Base-by-base conservation (phyloP, 345 rosid genomes). In the Gossypium thurberi region DNA sequence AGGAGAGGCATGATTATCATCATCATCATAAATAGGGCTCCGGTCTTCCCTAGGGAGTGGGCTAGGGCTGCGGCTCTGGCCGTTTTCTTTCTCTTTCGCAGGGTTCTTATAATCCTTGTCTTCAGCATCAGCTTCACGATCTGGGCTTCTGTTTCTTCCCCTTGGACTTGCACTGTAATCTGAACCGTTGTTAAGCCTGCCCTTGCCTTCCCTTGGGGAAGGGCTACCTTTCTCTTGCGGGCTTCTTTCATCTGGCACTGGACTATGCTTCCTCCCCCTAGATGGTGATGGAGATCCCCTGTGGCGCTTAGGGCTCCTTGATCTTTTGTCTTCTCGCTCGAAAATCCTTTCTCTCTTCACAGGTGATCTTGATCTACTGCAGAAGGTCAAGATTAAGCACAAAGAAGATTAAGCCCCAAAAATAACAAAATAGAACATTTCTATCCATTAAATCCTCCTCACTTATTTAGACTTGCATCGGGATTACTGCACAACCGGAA, bases 291-390 rank as follows among this genome's bases (percentile, higher is more conserved):
- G 44, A 20, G 81, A 79, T 43, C 51, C 64, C 66, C 81, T 74
- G 67, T 48, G 81, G 10, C 75, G 69, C 74, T 77, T 79, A 43
- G 83, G 82, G 79, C 86, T 82, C 84, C 84, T 80, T 52, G 88
- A 55, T 75, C 85, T 80, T 73, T 77, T 85, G 5, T 76, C 84
- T 1, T 51, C 48, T 10, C 75, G 79, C 7, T 84, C 90, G 59
- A 78, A 26, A 71, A 87, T 87, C 26, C 85, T 59, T 25, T 84
- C 92, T 57, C 90, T 85, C 83, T 80, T 90, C 21, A 76, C 83
- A 3, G 89, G 87, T 5, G 96, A 87, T 57, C 87, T 84, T 8
- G 93, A 90, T 62, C 89, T 84, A 76, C 96, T 90, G 85, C 18
- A 64, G 44, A 77, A 53, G 67, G 71, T 10, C 8, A 3, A 18